Evolutionary conservation across 2,329 filamentous ascomycete species (phyloP), one percentile per base, ranked within the genome.

Genomic region (Penicillium digitatum): DNA sequence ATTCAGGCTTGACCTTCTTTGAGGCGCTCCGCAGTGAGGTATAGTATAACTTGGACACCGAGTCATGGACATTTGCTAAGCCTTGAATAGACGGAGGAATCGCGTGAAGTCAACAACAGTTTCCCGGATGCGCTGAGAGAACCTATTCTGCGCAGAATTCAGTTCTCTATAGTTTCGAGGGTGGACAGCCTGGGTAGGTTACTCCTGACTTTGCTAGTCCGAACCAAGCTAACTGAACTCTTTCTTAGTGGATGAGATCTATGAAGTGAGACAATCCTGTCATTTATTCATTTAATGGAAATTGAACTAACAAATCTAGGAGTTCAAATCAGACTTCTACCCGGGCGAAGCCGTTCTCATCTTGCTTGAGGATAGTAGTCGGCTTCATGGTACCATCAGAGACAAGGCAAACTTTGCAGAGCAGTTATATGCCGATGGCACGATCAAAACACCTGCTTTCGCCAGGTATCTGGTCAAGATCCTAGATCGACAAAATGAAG

Each of bases 51-150:
- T 24, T 14, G 20, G 18, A 49, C 52, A 31, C 57, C 37, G 44
- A 40, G 22, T 55, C 2, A 38, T 47, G 37, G 49, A 42, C 37
- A 48, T 20, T 22, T 51, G 51, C 55, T 60, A 38, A 61, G 1
- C 6, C 16, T 57, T 50, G 22, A 48, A 20, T 60, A 91, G 88
- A 82, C 84, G 66, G 83, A 87, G 62, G 91, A 91, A 62, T 91
- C 90, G 45, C 85, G 87, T 72, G 90, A 95, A 74, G 90, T 97
- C 56, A 91, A 97, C 64, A 89, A 88, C 69, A 85, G 89, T 35
- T 97, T 99, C 65, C 94, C 94, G 18, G 91, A 96, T 72, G 85
- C 89, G 35, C 80, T 99, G 58, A 95, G 95, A 69, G 90, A 90
- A 45, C 94, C 93, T 11, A 89, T 99, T 47, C 78, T 99, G 62